Conservation (phyloP, 352 stramenopile species). For the Phytophthora kernoviae region DNA sequence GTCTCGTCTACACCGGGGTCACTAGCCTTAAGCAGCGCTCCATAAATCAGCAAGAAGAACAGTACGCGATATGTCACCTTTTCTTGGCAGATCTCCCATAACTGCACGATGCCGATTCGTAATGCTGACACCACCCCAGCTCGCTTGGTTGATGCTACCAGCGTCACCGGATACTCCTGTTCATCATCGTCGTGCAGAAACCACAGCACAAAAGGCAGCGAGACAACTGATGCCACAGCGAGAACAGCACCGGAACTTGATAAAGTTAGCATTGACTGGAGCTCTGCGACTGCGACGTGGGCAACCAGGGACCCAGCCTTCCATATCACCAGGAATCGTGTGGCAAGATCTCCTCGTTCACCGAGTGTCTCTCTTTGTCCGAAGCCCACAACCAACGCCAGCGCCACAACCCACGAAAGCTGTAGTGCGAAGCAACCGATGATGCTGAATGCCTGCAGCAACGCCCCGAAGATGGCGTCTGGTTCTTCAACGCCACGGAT, state of each 20-base stretch:
- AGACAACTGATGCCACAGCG: conserved; percentile 8
- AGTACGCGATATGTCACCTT: conserved; percentile 60
- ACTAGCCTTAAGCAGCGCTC: conserved; percentile 42
- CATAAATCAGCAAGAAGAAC: conserved; percentile 49
- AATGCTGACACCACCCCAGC: conserved; percentile 27
- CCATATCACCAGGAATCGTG: conserved; percentile 46
- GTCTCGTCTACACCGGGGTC: conserved; percentile 41
- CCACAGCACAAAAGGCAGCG: conserved; percentile 37
- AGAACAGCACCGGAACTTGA: conserved; percentile 11
- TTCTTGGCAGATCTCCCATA: conserved; percentile 61
- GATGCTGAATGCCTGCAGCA: conserved; percentile 44
- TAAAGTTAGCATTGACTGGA: conserved; percentile 26
- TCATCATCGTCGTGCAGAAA: conserved; percentile 50
- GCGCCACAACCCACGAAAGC: conserved; percentile 44
- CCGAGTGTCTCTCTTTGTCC: conserved; percentile 57
- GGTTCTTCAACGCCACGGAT: conserved; percentile 10
- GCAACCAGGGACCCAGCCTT: conserved; percentile 35
- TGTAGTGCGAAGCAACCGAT: conserved; percentile 39
- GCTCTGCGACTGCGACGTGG: conserved; percentile 30
- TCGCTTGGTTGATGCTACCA: conserved; percentile 28
- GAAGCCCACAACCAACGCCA: conserved; percentile 54
- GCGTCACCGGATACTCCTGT: conserved; percentile 8
- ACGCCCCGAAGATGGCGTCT: conserved; percentile 15
- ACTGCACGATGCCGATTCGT: conserved; percentile 30
- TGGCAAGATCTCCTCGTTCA: conserved; percentile 51